Evolutionary conservation across 768 basidiomycete species (phyloP).

Genomic region (Auricularia heimuer): DNA sequence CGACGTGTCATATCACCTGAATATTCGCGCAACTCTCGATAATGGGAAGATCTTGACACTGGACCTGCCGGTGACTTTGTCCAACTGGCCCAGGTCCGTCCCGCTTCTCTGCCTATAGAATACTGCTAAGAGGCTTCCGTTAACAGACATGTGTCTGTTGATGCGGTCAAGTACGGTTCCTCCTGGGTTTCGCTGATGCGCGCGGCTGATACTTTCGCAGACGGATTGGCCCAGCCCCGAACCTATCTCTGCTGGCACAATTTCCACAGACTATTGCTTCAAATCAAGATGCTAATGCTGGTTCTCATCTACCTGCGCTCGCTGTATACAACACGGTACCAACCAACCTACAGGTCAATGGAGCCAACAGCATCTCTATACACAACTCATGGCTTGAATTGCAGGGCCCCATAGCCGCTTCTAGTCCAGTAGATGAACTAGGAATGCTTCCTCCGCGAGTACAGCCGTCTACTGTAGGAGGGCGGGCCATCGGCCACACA

Average conservation of each 20-base stretch:
- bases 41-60: constrained; percentile 52
- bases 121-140: neutral
- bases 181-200: neutral
- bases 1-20: constrained; percentile 72
- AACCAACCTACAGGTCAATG: no score
- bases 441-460: neutral
- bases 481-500: neutral
- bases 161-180: constrained; percentile 43
- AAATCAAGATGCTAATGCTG: neutral
- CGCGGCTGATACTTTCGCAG: constrained; percentile 17
- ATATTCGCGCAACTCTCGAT: constrained; percentile 69
- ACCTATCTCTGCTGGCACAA: constrained; percentile 20
- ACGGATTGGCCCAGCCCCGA: constrained; percentile 41
- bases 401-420: no score
- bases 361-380: no score
- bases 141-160: constrained; percentile 54
- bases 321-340: no score
- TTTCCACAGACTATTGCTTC: neutral
- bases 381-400: no score
- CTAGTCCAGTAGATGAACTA: neutral
- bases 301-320: neutral
- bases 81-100: constrained; percentile 76
- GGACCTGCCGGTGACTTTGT: constrained; percentile 71
- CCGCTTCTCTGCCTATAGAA: neutral
- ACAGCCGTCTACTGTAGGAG: neutral